Evolutionary conservation across 805 yeast species (phyloP).

Genomic region (Candida tallmaniae): DNA sequence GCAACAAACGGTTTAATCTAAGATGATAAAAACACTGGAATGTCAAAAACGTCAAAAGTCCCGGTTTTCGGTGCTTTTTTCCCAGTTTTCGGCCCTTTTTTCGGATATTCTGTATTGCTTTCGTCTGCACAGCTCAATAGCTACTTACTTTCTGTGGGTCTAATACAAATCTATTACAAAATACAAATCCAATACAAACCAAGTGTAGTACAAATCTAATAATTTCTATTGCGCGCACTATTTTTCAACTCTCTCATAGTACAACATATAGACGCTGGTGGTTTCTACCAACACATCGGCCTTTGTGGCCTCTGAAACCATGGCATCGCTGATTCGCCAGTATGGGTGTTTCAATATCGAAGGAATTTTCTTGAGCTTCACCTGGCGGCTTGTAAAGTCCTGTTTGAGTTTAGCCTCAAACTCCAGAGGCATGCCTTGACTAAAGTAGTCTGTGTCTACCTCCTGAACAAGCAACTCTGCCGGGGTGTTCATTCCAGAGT

Average conservation of each 20-base stretch:
- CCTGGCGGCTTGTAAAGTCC: conserved; percentile 8
- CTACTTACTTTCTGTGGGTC: no score
- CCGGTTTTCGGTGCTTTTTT: no score
- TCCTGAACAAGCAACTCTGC: conserved; percentile 36
- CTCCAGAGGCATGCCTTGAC: conserved; percentile 8
- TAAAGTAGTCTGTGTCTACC: conserved; percentile 24
- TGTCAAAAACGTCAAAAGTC: no score
- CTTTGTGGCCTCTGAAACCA: conserved; percentile 55
- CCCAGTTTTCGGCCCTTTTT: no score
- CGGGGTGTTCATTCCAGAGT: conserved; percentile 38
- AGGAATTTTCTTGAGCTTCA: conserved; percentile 49
- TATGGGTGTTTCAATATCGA: conserved; percentile 56
- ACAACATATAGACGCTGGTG: conserved; percentile 78
- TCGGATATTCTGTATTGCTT: no score
- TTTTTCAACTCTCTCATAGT: conserved; percentile 59
- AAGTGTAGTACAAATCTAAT: no score
- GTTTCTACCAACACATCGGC: conserved; percentile 62
- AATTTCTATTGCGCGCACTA: background rate
- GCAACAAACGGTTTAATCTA: no score
- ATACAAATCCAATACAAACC: no score
- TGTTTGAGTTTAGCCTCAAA: conserved; percentile 7
- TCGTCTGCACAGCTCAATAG: no score
- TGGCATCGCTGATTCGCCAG: conserved; percentile 85
- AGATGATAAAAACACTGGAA: no score
- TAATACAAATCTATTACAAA: no score